Evolutionary conservation across 345 rosid genomes (phyloP), one percentile per base, ranked within the genome.

Genomic region (Eucalyptus urophylla): DNA sequence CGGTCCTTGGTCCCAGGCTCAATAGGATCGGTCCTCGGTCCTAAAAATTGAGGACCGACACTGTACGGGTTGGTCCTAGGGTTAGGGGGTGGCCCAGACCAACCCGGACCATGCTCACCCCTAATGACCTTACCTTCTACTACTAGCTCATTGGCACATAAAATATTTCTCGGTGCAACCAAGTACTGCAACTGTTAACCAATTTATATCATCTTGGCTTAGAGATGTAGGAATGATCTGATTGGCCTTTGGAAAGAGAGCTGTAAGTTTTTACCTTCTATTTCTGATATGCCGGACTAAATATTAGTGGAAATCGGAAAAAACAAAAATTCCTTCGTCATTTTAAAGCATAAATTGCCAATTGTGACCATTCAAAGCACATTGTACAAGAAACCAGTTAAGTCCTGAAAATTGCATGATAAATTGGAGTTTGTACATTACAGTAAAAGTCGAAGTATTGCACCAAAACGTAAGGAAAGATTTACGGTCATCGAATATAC

Each of bases 381-480:
- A 16, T 51, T 6, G 19, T 15, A 22, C 40, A 67, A 67, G 21
- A 67, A 6, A 67, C 0, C 40, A 16, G 19, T 7, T 0, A 49
- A 51, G 22, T 16, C 22, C 22, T 51, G 16, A 22, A 16, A 22
- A 51, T 3, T 51, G 4, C 0, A 51, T 6, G 54, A 16, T 16
- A 6, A 0, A 6, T 3, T 51, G 1, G 21, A 51, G 54, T 51
- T 49, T 49, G 51, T 49, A 14, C 16, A 49, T 49, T 14, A 14
- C 16, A 14, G 16, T 49, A 49, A 49, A 49, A 14, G 6, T 5
- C 0, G 0, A 14, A 49, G 51, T 49, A 51, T 7, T 1, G 8
- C 22, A 51, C 54, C 21, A 6, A 51, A 51, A 16, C 1, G 8
- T 16, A 2, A 2, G 54, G 54, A 51, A 51, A 51, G 22, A 51